These are phyloP conservation scores for Mortierella sp. DNA, from an alignment of 371 early-diverging fungal species.

Conservation along the genomic window DNA sequence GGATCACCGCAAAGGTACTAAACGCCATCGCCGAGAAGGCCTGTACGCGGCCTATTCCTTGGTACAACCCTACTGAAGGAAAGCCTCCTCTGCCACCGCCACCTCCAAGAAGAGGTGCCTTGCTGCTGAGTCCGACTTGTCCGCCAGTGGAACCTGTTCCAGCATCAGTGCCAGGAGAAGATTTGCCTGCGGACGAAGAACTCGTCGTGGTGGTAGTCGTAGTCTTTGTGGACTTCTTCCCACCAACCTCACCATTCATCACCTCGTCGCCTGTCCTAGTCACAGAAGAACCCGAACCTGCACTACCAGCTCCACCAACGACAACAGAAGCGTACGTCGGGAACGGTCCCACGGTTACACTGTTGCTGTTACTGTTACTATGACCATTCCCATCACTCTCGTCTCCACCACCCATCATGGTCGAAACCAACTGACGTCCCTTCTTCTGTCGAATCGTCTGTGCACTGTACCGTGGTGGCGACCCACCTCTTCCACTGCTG, in stretches of 20 bases:
- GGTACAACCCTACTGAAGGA: slow-evolving; percentile 45
- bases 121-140: neutral
- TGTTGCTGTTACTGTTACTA: neutral
- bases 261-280: neutral
- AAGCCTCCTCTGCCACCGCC: neutral
- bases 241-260: neutral
- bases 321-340: too few relatives aligned
- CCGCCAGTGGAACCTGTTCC: neutral
- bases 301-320: too few relatives aligned
- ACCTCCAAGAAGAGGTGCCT: neutral
- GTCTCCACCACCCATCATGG: slow-evolving; percentile 14
- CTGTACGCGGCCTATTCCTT: slow-evolving; percentile 38
- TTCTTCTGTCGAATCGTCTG: slow-evolving; percentile 50
- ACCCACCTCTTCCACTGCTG: neutral
- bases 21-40: slow-evolving; percentile 37
- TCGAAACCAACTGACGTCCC: slow-evolving; percentile 35
- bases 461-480: slow-evolving; percentile 26
- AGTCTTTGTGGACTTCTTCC: neutral
- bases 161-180: neutral
- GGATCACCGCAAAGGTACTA: slow-evolving; percentile 37
- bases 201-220: neutral
- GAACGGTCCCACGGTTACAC: neutral
- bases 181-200: neutral
- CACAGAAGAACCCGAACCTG: too few relatives aligned
- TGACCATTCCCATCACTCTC: too few relatives aligned